phyloP scores from a whole-genome alignment of 2,329 filamentous ascomycete species.

The Helicocarpus griseus region DNA sequence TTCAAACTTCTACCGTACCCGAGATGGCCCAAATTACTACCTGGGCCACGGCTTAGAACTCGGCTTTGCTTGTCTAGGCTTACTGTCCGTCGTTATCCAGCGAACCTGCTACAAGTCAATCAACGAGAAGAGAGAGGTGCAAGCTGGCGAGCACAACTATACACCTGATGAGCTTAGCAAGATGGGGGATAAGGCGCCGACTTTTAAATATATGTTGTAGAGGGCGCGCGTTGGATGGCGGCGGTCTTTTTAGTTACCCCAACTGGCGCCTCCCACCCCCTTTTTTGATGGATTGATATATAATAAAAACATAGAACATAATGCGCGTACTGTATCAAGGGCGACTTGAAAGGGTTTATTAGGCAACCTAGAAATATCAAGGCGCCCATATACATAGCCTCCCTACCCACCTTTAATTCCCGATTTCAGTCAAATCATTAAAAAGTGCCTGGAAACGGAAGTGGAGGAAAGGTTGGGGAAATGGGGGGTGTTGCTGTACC shows the following conservation, averaged over 20 bases:
- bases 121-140: slow-evolving; percentile 49
- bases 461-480: too few species aligned
- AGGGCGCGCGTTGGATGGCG: too few species aligned
- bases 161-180: slow-evolving; percentile 47
- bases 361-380: too few species aligned
- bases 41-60: slow-evolving; percentile 45
- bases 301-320: too few species aligned
- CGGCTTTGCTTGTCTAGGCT: slow-evolving; percentile 39
- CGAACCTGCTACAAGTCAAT: slow-evolving; percentile 46
- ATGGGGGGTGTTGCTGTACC: too few species aligned
- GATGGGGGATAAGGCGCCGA: slow-evolving; percentile 52
- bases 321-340: too few species aligned
- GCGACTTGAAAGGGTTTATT: too few species aligned
- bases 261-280: not conserved
- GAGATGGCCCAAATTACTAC: slow-evolving; percentile 41
- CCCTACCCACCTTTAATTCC: too few species aligned
- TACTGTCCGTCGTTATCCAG: slow-evolving; percentile 35
- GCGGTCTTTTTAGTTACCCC: not conserved
- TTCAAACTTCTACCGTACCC: slow-evolving; percentile 57
- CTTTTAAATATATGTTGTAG: slow-evolving; percentile 52
- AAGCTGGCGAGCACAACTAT: slow-evolving; percentile 31
- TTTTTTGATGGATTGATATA: not conserved
- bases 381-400: too few species aligned
- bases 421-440: too few species aligned
- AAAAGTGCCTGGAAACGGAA: too few species aligned